Evolutionary conservation across 2,329 filamentous ascomycete genomes (phyloP).

Genomic region (Akanthomyces lecanii): DNA sequence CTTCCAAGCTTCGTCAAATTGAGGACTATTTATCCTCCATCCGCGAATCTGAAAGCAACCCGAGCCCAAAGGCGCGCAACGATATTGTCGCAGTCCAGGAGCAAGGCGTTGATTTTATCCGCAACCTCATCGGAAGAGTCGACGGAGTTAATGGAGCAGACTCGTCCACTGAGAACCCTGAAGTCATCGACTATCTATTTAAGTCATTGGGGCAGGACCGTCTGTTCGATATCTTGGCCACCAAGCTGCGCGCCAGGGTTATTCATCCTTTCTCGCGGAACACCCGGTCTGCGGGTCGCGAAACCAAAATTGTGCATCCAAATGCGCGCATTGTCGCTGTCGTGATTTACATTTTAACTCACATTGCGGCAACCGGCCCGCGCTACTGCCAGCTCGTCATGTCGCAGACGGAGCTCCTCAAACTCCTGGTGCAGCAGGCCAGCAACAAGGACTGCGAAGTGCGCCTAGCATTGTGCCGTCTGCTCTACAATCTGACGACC

Average conservation of each 20-base stretch:
- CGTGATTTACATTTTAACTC: slow-evolving; percentile 77
- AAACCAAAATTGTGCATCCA: slow-evolving; percentile 51
- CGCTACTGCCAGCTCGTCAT: slow-evolving; percentile 75
- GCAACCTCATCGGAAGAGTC: slow-evolving; percentile 75
- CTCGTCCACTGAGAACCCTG: slow-evolving; percentile 47
- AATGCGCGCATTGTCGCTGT: slow-evolving; percentile 69
- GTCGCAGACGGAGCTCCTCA: slow-evolving; percentile 70
- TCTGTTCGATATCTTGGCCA: slow-evolving; percentile 74
- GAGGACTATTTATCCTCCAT: slow-evolving; percentile 47
- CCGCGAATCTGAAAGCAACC: slow-evolving; percentile 65
- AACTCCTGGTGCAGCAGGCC: slow-evolving; percentile 68
- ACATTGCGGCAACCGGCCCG: slow-evolving; percentile 78
- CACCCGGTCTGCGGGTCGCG: slow-evolving; percentile 29
- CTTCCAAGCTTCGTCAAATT: slow-evolving; percentile 44
- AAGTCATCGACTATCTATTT: slow-evolving; percentile 85
- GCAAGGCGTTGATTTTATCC: slow-evolving; percentile 82
- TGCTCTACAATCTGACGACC: slow-evolving; percentile 82
- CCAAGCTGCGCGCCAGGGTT: slow-evolving; percentile 65
- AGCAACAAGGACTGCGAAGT: slow-evolving; percentile 69
- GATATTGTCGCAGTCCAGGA: slow-evolving; percentile 86
- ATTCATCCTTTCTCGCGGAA: slow-evolving; percentile 50
- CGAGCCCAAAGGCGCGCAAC: slow-evolving; percentile 62
- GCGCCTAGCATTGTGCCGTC: slow-evolving; percentile 73
- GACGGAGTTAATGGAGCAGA: slow-evolving; percentile 47
- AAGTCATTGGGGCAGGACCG: slow-evolving; percentile 68